Evolutionary conservation across 371 early-diverging fungal genomes (phyloP), one percentile per base, ranked within the genome.

Genomic region (Mortierella sp.): DNA sequence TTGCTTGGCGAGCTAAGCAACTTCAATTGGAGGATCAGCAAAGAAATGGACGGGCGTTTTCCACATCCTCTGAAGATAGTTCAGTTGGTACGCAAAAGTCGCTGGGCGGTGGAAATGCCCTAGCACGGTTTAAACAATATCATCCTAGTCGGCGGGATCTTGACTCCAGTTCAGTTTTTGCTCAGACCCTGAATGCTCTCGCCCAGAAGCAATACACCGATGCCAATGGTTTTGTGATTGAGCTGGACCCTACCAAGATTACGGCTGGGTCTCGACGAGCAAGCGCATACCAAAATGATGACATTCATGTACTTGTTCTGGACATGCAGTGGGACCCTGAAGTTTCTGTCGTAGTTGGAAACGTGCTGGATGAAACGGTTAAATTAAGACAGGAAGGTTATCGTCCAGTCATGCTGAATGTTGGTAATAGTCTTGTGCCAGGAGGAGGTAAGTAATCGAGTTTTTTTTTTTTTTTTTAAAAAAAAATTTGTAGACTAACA

Each of bases 261-360:
- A 65, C 68, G 65, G 81, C 81, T 0, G 81, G 81, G 19, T 80
- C 81, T 29, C 57, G 81, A 31, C 67, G 81, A 9, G 81, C 81
- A 15, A 53, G 54, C 10, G 22, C 70, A 0, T 80, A 73, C 54
- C 67, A 70, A 22, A 80, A 80, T 54, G 80, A 80, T n/a, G 80
- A 80, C 35, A 63, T 80, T 29, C 80, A 80, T 63, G 80, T 80
- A 12, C 71, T 80, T 6, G 80, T 80, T 7, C 64, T 80, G 13
- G 80, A 80, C 54, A 70, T 70, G 71, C 80, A 80, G 31, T 74
- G 75, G 75, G 80, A 80, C n/a, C 80, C 80, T 1, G 71, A 80
- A 34, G 80, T 80, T 19, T 66, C 70, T 7, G 80, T 80, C 29
- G 75, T 80, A 13, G 75, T 80, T 13, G 80, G 80, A 42, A 80